Conservation (phyloP, 192 early-diverging fungal species). For the Backusella tuberculispora region DNA sequence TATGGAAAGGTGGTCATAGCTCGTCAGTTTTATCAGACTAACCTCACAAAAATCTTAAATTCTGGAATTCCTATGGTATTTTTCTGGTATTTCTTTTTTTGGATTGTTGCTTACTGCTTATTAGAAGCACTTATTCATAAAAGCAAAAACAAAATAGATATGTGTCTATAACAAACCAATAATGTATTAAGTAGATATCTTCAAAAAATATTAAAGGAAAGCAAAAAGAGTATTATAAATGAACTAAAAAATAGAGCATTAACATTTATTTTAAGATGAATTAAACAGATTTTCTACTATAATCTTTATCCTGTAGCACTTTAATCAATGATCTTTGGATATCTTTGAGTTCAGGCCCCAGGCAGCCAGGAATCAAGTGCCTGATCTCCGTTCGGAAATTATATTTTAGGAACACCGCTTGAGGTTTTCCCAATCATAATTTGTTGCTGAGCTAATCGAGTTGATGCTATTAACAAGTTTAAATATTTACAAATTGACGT, state of each 20-base stretch:
- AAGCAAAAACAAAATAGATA: neutral
- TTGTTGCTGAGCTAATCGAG: neutral
- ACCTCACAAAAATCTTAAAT: neutral
- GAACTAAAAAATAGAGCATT: neutral
- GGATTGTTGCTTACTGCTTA: neutral
- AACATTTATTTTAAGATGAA: neutral
- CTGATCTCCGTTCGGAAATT: slow-evolving; percentile 4
- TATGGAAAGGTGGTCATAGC: slow-evolving; percentile 3
- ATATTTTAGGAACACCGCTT: neutral
- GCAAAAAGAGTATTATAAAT: too few species aligned
- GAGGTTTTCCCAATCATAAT: neutral
- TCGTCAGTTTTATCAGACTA: slow-evolving; percentile 7
- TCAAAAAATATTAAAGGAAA: too few species aligned
- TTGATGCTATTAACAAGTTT: neutral
- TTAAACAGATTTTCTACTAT: neutral
- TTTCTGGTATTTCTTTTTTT: neutral
- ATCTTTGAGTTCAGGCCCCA: neutral
- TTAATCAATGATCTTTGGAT: neutral
- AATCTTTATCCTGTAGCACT: neutral
- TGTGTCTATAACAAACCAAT: neutral
- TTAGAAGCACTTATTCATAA: neutral
- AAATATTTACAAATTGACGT: slow-evolving; percentile 1
- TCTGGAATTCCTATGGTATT: slow-evolving; percentile 1
- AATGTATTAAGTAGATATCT: too few species aligned
- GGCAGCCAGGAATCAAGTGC: neutral